Base-by-base conservation (phyloP, 208 protist species). In the Blechomonas ayalai region DNA sequence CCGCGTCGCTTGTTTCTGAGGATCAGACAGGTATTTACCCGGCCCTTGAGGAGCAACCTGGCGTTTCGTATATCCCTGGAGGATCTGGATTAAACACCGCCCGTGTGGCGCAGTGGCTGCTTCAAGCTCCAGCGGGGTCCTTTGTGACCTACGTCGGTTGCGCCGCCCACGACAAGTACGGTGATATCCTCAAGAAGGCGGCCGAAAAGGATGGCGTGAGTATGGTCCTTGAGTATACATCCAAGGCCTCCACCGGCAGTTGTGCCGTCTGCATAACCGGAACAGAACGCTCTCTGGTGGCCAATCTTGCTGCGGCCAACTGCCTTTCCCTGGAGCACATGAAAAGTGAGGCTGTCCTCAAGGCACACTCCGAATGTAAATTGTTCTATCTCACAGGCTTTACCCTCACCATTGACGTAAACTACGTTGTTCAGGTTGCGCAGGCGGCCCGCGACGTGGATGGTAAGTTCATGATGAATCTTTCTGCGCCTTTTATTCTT, bases 31-130 rank as follows among this genome's bases (percentile, higher is more conserved):
- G 70, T 52, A 70, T 99, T 43, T 99, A 96, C 52, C 73, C 54
- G 1, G 90, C 96, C 8, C 42, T 97, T 23, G 64, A 77, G 46
- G 41, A 87, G 31, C 70, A 80, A 29, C 66, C 65, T 12, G 39
- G 66, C 12, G 89, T 96, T 9, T 67, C 92, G 37, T 98, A 97
- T 70, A 94, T 98, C 19, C 94, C 97, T 9, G 98, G 98, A 43
- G 98, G 98, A 49, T 89, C 97, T 22, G 97, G 95, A 5, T 92
- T 98, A 57, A 99, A 99, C 84, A 84, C 92, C 13, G 94, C 97
- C 2, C 82, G 98, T 32, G 95, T 98, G 24, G 82, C 80, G 29
- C 90, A 97, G 73, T 97, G 92, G 90, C 71, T 96, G 27, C 44
- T 67, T 29, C 76, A 90, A 60, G 66, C 68, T 10, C 61, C 73